Evolutionary conservation across 257 asterid species (phyloP).

Genomic region (Ballota nigra): DNA sequence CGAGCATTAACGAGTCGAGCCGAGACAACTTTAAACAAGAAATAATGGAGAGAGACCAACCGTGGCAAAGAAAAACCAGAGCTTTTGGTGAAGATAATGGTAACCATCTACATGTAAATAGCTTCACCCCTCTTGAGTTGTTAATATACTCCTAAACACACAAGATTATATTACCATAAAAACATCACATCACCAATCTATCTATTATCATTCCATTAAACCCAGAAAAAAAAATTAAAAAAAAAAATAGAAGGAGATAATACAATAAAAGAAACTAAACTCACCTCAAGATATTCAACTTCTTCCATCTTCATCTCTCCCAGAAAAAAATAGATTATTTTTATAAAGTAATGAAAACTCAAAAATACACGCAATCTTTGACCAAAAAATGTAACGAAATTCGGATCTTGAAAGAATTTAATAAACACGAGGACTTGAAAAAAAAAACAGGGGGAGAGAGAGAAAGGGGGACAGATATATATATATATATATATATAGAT

Average conservation of each 20-base stretch:
- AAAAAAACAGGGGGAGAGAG: too few species aligned
- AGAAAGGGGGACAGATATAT: too few species aligned
- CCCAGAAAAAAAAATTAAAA: not conserved
- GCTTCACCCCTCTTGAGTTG: conserved; percentile 73
- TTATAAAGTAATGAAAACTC: not conserved
- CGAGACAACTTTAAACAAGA: too few species aligned
- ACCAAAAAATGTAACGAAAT: not conserved
- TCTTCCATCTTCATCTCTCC: conserved; percentile 45
- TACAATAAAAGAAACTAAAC: not conserved
- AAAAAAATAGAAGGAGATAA: not conserved
- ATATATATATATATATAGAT: not conserved
- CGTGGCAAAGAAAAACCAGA: conserved; percentile 94
- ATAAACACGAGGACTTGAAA: too few species aligned
- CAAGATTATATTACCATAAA: not conserved
- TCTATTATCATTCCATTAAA: not conserved
- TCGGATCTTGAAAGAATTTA: not conserved
- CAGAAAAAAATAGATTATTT: not conserved
- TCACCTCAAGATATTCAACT: conserved; percentile 63
- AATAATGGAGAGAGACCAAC: conserved; percentile 31
- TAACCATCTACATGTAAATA: conserved; percentile 88
- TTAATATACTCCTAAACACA: conserved; percentile 54
- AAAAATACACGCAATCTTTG: not conserved
- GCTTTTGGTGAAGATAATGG: conserved; percentile 87
- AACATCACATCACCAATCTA: not conserved
- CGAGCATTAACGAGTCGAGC: too few species aligned